Percentiles rank a stretch among this genome's conserved stretches.
Evolutionary conservation across 208 protist genomes (phyloP).

Genomic region (Crithidia sp.): DNA sequence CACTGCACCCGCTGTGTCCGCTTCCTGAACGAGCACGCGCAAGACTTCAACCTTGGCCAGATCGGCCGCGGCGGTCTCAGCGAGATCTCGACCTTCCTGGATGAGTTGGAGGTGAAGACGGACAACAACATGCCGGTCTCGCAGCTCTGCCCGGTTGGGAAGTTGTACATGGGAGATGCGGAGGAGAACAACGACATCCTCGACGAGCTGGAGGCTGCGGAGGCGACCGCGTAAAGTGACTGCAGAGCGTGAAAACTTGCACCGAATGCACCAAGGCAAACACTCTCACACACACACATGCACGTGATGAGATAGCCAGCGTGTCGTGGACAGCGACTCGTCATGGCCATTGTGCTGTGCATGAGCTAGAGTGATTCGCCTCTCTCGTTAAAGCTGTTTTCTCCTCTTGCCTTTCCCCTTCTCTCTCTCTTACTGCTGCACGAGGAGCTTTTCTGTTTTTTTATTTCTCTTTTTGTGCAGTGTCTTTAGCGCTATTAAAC

Average conservation of each 20-base stretch:
- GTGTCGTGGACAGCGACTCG: too few relatives aligned
- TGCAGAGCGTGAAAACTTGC: conserved; percentile 6
- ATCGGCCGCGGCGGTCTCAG: conserved; percentile 94
- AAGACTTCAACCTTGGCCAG: conserved; percentile 94
- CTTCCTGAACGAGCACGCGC: conserved; percentile 95
- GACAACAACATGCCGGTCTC: conserved; percentile 90
- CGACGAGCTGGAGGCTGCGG: conserved; percentile 53
- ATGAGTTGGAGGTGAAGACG: conserved; percentile 91
- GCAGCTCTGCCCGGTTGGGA: conserved; percentile 88
- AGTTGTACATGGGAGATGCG: conserved; percentile 77
- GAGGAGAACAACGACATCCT: conserved; percentile 86
- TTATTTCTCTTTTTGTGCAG: neutral
- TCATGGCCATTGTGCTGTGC: too few relatives aligned
- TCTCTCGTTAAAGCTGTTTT: too few relatives aligned
- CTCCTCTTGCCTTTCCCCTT: neutral
- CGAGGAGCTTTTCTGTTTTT: neutral
- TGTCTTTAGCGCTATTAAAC: conserved; percentile 8
- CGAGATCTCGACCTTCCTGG: conserved; percentile 94
- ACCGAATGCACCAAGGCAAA: neutral
- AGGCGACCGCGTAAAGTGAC: conserved; percentile 19
- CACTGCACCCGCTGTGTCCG: conserved; percentile 97
- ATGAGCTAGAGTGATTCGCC: too few relatives aligned
- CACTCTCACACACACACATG: conserved; percentile 2
- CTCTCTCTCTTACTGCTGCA: neutral
- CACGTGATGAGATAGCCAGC: neutral